These are phyloP conservation scores for Canariomyces notabilis DNA, from an alignment of 2,329 filamentous ascomycete species.

Conservation along the genomic window DNA sequence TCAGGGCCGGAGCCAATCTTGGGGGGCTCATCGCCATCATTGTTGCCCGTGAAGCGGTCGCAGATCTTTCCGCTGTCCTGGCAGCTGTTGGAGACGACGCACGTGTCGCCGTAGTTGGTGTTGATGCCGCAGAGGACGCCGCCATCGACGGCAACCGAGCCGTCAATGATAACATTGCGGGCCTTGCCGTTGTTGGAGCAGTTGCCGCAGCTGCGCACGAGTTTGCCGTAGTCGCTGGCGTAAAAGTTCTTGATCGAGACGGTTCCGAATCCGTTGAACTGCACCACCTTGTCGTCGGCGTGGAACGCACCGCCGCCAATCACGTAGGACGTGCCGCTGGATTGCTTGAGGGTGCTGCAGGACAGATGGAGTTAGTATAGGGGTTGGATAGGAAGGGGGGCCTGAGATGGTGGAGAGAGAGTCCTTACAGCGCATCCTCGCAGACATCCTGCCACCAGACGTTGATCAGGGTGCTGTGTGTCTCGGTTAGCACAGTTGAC, in stretches of 20 bases:
- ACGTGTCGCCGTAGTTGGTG: constrained; percentile 16
- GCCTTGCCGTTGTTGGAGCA: constrained; percentile 10
- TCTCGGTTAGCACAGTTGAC: neutral
- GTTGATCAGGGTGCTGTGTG: constrained; percentile 9
- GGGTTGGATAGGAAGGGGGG: neutral
- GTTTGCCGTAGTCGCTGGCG: constrained; percentile 13
- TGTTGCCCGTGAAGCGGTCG: constrained; percentile 9
- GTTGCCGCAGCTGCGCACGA: constrained; percentile 14
- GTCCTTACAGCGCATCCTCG: constrained; percentile 12
- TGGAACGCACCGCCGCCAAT: constrained; percentile 15
- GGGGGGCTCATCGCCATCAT: constrained; percentile 7
- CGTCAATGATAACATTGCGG: constrained; percentile 7
- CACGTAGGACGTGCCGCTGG: constrained; percentile 7
- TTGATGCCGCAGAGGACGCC: constrained; percentile 15
- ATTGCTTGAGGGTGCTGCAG: constrained; percentile 9
- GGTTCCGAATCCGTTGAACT: constrained; percentile 16
- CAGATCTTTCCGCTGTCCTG: constrained; percentile 10
- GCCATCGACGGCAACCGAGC: constrained; percentile 9
- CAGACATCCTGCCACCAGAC: constrained; percentile 16
- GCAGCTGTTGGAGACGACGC: constrained; percentile 11
- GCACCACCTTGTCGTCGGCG: constrained; percentile 11
- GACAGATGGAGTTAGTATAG: neutral
- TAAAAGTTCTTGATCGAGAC: constrained; percentile 12
- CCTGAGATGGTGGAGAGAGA: neutral
- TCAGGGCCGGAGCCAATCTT: constrained; percentile 13